A percentile compares a stretch with the other conserved stretches of the same genome.
These are phyloP conservation scores for Debaryomyces sp. DNA, from an alignment of 1,139 yeast genomes.

Conservation along the genomic window DNA sequence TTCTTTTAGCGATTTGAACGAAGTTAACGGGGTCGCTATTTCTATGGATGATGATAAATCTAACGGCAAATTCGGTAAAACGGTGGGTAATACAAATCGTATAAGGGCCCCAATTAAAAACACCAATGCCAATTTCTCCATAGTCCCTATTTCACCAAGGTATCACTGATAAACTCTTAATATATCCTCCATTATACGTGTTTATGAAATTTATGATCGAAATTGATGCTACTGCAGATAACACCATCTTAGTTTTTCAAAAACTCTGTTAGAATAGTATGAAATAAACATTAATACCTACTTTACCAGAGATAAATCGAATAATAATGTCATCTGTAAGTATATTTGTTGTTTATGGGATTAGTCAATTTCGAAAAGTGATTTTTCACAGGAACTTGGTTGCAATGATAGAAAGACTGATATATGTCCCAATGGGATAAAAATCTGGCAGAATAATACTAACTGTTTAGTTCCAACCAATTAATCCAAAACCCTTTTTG, in stretches of 20 bases:
- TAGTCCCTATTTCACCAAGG: slow-evolving; percentile 6
- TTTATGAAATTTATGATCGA: slow-evolving; percentile 1
- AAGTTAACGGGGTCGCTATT: slow-evolving; percentile 77
- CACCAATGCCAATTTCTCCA: slow-evolving; percentile 29
- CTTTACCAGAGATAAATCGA: neutral
- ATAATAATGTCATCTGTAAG: slow-evolving; percentile 22
- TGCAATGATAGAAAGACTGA: neutral
- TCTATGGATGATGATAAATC: slow-evolving; percentile 53
- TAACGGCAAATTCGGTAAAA: slow-evolving; percentile 34
- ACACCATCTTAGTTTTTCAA: slow-evolving; percentile 1
- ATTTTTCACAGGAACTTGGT: neutral
- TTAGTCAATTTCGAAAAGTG: neutral
- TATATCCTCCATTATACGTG: neutral
- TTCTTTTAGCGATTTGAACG: slow-evolving; percentile 70
- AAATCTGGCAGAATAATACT: slow-evolving; percentile 11
- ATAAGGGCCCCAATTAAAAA: slow-evolving; percentile 32
- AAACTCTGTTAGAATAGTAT: neutral
- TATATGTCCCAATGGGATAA: neutral
- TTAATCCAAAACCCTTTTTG: slow-evolving; percentile 90
- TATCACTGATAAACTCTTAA: neutral
- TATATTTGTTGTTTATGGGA: slow-evolving; percentile 6
- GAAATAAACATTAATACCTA: neutral
- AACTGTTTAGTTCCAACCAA: slow-evolving; percentile 59
- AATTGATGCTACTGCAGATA: slow-evolving; percentile 2
- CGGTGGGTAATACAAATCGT: slow-evolving; percentile 34